Conservation (phyloP, 345 rosid genomes). For the Euclidium syriacum region DNA sequence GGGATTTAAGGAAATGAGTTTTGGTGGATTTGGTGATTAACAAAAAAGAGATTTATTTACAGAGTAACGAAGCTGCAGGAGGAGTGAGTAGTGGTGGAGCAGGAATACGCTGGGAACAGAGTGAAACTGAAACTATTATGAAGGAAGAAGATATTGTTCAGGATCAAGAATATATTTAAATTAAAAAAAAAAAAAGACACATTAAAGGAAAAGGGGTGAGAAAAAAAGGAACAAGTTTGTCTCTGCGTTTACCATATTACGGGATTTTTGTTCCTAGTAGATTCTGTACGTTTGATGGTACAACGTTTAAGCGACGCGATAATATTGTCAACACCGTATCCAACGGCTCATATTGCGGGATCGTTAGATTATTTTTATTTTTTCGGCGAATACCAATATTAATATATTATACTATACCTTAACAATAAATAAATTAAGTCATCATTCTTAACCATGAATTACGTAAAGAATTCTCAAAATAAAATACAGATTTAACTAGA, state of each 20-base stretch:
- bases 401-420: no score
- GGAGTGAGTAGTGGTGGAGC: slow-evolving; percentile 26
- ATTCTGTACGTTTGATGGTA: not conserved
- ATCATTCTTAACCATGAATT: no score
- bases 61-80: slow-evolving; percentile 7
- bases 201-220: not conserved
- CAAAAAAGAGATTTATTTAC: not conserved
- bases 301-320: slow-evolving; percentile 22
- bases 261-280: not conserved
- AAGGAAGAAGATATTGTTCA: not conserved
- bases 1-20: slow-evolving; percentile 4
- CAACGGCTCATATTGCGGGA: slow-evolving; percentile 17
- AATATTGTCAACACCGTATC: not conserved
- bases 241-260: not conserved
- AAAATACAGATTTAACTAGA: no score
- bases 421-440: no score
- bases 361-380: no score
- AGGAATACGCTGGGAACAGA: slow-evolving; percentile 13
- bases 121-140: not conserved
- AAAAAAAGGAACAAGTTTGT: not conserved
- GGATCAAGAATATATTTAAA: not conserved
- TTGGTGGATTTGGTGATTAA: slow-evolving; percentile 27
- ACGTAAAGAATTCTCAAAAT: no score
- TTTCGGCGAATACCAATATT: no score
- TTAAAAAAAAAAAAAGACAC: not conserved